Conservation (phyloP, 2,329 filamentous ascomycete species). For the Verticillium albo-atrum region DNA sequence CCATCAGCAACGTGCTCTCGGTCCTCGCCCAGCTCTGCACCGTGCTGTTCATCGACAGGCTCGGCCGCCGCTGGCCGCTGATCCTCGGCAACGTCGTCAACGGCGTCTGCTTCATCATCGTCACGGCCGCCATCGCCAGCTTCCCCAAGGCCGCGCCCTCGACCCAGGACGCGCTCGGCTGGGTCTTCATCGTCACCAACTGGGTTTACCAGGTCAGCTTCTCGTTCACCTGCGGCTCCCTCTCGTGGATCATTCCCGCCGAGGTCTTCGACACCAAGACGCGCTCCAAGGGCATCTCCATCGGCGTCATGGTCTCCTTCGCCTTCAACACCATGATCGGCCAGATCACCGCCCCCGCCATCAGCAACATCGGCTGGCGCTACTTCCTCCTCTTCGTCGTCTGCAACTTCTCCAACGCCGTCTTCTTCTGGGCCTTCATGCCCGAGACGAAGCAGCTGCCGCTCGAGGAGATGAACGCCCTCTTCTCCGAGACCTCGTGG, state of each 20-base stretch:
- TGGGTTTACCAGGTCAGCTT: constrained; percentile 69
- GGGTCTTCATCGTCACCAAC: constrained; percentile 68
- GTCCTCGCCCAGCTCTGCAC: constrained; percentile 64
- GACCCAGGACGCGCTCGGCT: too few relatives aligned
- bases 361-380: neutral
- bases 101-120: constrained; percentile 67
- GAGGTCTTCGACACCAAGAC: constrained; percentile 65
- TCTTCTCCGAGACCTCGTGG: constrained; percentile 58
- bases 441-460: constrained; percentile 61
- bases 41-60: constrained; percentile 63
- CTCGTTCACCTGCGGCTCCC: constrained; percentile 66
- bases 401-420: constrained; percentile 52
- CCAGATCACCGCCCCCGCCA: constrained; percentile 3
- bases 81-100: constrained; percentile 70
- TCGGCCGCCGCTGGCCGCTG: constrained; percentile 67
- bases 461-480: constrained; percentile 63
- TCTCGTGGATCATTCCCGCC: constrained; percentile 33
- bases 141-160: too few relatives aligned
- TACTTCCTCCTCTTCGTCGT: constrained; percentile 22
- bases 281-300: constrained; percentile 67
- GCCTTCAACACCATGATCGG: constrained; percentile 71
- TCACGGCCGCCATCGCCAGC: constrained; percentile 41
- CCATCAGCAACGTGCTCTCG: constrained; percentile 67
- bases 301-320: constrained; percentile 68
- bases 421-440: constrained; percentile 57